Evolutionary conservation across 495 filamentous ascomycete species (phyloP), one percentile per base, ranked within the genome.

Genomic region (Delitschia confertaspora): DNA sequence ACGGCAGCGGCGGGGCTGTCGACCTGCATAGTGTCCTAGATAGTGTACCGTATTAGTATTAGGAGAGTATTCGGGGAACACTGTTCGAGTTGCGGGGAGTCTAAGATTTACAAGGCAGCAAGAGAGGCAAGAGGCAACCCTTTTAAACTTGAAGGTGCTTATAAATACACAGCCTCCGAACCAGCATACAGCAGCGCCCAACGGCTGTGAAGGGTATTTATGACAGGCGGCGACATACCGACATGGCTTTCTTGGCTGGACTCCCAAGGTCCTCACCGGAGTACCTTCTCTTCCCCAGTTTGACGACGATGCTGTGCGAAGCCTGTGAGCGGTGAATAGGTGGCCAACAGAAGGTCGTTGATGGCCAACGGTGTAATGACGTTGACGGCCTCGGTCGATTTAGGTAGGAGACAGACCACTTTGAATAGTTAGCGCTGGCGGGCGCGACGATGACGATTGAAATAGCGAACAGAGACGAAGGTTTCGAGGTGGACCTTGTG

Each of bases 221-320:
- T 7, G 25, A 19, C 14, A 34, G 14, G 43, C 32, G 21, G 18
- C 7, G 40, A 72, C 84, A 70, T 71, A 91, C 85, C 59, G 79
- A 79, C 83, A 89, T 88, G 69, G 72, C 75, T 73, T 80, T 78
- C 72, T 93, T 91, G 42, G 76, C 69, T 59, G 82, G 82, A 67
- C 75, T 76, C 68, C 71, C 66, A 63, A 72, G 65, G 58, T 85
- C 76, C 68, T 82, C 81, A 68, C 75, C 73, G 55, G 85, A 88
- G 59, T 78, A 72, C 71, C 84, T 89, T 68, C 86, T 83, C 76
- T 93, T 85, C 74, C 79, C 81, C 77, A 80, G 80, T 72, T 76
- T 79, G 69, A 67, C 66, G 67, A 64, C 67, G 59, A 68, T 65
- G n/a, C n/a, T n/a, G n/a, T 23, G 30, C 10, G 41, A 23, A 36